Conservation (phyloP, 129 eudicot species). For the Kitagawia praeruptora region DNA sequence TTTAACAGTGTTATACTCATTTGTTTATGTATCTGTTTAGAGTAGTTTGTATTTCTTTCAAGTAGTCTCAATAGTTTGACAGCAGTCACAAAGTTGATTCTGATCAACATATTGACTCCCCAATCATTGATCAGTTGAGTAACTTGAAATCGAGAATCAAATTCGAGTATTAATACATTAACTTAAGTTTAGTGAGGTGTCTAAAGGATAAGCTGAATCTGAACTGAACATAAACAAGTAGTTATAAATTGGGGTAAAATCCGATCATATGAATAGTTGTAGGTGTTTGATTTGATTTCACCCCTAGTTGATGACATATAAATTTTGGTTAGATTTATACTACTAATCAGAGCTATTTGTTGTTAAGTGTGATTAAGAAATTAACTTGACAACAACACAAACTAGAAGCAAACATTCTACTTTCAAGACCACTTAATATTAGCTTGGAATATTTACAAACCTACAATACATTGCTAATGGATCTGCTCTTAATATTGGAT, state of each 20-base stretch:
- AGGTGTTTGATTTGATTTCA: background rate
- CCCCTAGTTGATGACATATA: background rate
- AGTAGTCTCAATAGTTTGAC: no score
- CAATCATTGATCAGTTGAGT: background rate
- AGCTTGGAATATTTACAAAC: no score
- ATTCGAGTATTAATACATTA: background rate
- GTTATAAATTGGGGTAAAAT: background rate
- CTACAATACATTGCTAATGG: background rate
- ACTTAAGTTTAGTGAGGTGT: background rate
- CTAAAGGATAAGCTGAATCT: no score
- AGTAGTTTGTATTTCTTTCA: background rate
- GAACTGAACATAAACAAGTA: background rate
- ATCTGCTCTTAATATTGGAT: no score
- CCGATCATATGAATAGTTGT: no score
- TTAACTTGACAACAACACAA: background rate
- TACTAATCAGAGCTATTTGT: background rate
- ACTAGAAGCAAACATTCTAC: background rate
- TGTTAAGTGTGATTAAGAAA: background rate
- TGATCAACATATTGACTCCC: no score
- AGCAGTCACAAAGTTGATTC: no score
- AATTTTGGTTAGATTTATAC: background rate
- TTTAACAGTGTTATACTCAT: background rate
- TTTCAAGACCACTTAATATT: no score
- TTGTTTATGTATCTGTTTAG: background rate
- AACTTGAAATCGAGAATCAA: no score